Evolutionary conservation across 1,284 basidiomycete genomes (phyloP).

Genomic region (Ustilago xerochloae): DNA sequence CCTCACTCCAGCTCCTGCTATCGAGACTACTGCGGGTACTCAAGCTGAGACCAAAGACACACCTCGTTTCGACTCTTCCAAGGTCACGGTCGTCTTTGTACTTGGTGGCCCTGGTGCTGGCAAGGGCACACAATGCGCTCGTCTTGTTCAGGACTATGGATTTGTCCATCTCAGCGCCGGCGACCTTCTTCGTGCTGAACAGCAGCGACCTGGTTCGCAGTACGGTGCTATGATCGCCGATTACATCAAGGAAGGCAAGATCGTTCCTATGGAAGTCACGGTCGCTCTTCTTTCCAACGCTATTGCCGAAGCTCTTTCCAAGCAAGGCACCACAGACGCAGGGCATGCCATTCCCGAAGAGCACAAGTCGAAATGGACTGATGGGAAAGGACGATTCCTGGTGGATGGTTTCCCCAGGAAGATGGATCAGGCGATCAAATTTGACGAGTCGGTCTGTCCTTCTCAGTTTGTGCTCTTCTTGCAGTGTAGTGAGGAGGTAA

Average conservation of each 20-base stretch:
- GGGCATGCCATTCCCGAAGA: conserved; percentile 33
- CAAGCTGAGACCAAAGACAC: conserved; percentile 19
- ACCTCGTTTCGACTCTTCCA: conserved; percentile 76
- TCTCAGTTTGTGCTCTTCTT: conserved; percentile 87
- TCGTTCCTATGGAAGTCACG: conserved; percentile 97
- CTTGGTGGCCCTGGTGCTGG: conserved; percentile 97
- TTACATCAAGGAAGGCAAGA: conserved; percentile 90
- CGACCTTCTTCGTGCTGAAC: conserved; percentile 94
- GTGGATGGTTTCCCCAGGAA: conserved; percentile 98
- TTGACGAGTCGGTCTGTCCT: conserved; percentile 83
- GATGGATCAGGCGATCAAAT: conserved; percentile 96
- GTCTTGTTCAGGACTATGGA: conserved; percentile 85
- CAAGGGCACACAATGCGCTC: conserved; percentile 94
- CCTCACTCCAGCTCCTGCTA: background rate
- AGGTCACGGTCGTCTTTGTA: conserved; percentile 92
- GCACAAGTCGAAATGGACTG: conserved; percentile 74
- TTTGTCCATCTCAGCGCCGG: conserved; percentile 98
- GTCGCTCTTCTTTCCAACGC: conserved; percentile 94
- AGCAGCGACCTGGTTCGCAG: conserved; percentile 84
- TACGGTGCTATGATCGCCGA: conserved; percentile 88
- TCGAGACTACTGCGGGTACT: background rate
- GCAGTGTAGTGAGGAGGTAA: conserved; percentile 87
- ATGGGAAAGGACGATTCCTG: conserved; percentile 85
- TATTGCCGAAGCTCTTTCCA: conserved; percentile 77
- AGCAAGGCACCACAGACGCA: conserved; percentile 28